A percentile compares a stretch with the other conserved stretches of the same genome.
Evolutionary conservation across 768 basidiomycete genomes (phyloP).

Genomic region (Phaffia tasmanica): DNA sequence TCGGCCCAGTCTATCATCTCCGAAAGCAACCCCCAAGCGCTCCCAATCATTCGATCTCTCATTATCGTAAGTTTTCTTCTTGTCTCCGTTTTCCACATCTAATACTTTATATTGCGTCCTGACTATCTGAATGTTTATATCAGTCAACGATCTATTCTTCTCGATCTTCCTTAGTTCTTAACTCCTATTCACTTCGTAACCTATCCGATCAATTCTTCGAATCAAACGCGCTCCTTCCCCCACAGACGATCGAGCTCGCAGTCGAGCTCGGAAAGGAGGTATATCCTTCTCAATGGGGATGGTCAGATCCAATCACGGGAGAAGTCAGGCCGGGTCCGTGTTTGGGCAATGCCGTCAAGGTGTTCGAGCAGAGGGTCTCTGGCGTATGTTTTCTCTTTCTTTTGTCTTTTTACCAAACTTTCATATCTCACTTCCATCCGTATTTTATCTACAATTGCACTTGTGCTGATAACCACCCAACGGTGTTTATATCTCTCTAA

Average conservation of each 20-base stretch:
- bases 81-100: background rate
- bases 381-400: constrained; percentile 14
- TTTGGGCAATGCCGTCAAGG: constrained; percentile 9
- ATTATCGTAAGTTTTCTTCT: constrained; percentile 3
- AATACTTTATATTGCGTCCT: background rate
- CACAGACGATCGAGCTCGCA: background rate
- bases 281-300: constrained; percentile 10
- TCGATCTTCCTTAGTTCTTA: constrained; percentile 1
- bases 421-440: background rate
- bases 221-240: constrained; percentile 10
- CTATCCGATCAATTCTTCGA: constrained; percentile 9
- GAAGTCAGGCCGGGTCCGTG: constrained; percentile 5
- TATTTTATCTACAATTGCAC: background rate
- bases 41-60: constrained; percentile 9
- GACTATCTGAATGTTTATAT: background rate
- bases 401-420: background rate
- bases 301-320: background rate
- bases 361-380: constrained; percentile 21
- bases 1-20: background rate
- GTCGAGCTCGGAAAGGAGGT: constrained; percentile 12
- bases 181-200: constrained; percentile 1
- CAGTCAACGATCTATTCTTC: constrained; percentile 19
- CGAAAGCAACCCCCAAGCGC: background rate
- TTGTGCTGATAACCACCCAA: background rate
- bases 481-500: background rate